phyloP scores from a whole-genome alignment of 2,329 filamentous ascomycete species.

The Mycosphaerella arachidis region DNA sequence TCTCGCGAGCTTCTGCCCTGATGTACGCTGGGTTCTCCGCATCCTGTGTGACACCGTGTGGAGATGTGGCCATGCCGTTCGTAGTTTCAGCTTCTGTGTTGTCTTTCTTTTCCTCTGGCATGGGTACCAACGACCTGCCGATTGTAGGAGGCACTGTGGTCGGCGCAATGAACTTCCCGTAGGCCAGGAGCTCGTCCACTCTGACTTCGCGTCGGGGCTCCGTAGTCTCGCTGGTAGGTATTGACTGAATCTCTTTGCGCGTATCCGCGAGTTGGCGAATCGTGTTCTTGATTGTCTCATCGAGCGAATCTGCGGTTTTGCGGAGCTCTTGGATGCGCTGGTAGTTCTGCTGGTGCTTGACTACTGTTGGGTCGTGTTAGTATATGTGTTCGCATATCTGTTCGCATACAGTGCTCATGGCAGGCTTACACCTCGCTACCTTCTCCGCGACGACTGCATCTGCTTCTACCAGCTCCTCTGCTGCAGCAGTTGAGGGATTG shows the following conservation, averaged over 20 bases:
- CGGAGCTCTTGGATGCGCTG: constrained; percentile 65
- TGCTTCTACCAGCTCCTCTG: constrained; percentile 64
- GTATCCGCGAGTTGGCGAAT: constrained; percentile 65
- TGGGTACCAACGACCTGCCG: constrained; percentile 20
- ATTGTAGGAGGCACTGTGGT: constrained; percentile 68
- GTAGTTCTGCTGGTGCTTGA: constrained; percentile 71
- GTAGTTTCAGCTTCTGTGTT: constrained; percentile 20
- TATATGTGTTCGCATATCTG: not conserved
- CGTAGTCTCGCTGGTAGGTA: constrained; percentile 51
- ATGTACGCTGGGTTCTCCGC: constrained; percentile 14
- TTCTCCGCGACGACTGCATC: constrained; percentile 64
- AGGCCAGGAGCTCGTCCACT: constrained; percentile 70
- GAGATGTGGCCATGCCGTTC: constrained; percentile 33
- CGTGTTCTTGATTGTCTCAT: constrained; percentile 67
- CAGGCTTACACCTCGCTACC: constrained; percentile 56
- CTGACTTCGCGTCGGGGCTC: constrained; percentile 49
- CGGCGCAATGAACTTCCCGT: constrained; percentile 74
- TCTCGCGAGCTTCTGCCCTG: constrained; percentile 12
- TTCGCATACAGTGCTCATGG: not conserved
- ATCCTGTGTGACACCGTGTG: constrained; percentile 13
- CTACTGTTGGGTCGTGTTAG: constrained; percentile 42
- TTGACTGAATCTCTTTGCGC: constrained; percentile 66
- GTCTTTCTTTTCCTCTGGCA: constrained; percentile 6
- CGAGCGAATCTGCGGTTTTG: constrained; percentile 59
- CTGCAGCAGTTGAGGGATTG: constrained; percentile 66